These are phyloP conservation scores for Blepharisma stoltei DNA, from an alignment of 73 alveolate genomes.

Conservation along the genomic window DNA sequence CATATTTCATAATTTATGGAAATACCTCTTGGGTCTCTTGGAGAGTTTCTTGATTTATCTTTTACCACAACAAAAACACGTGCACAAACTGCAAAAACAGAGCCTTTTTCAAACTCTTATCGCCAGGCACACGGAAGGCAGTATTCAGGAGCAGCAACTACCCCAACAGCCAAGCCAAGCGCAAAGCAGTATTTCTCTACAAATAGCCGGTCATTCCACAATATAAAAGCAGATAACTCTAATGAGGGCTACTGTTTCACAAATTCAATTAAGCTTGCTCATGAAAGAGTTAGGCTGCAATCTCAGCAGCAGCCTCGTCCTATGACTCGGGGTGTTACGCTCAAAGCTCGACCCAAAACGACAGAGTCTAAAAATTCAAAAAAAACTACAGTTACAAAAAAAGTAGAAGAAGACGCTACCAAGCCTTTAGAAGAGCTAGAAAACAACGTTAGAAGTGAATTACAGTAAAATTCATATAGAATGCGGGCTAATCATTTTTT, in stretches of 20 bases:
- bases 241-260: constrained; percentile 18
- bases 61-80: too few species aligned
- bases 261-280: not conserved
- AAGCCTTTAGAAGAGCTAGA: not conserved
- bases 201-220: not conserved
- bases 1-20: too few species aligned
- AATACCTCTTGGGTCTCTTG: too few species aligned
- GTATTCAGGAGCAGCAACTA: too few species aligned
- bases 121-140: too few species aligned
- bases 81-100: too few species aligned
- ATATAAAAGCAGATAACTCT: not conserved
- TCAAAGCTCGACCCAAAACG: not conserved
- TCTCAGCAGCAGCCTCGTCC: not conserved
- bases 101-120: too few species aligned
- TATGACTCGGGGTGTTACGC: not conserved
- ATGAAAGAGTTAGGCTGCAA: not conserved
- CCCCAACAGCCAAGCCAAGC: too few species aligned
- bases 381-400: not conserved
- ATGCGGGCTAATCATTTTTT: not conserved
- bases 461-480: constrained; percentile 3
- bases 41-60: too few species aligned
- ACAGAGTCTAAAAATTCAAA: not conserved
- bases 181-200: too few species aligned
- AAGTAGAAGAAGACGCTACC: not conserved
- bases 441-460: not conserved